A percentile compares a stretch with the other conserved stretches of the same genome.
These are phyloP conservation scores for Citrullus colocynthis DNA, from an alignment of 306 rosid species.

Conservation along the genomic window DNA sequence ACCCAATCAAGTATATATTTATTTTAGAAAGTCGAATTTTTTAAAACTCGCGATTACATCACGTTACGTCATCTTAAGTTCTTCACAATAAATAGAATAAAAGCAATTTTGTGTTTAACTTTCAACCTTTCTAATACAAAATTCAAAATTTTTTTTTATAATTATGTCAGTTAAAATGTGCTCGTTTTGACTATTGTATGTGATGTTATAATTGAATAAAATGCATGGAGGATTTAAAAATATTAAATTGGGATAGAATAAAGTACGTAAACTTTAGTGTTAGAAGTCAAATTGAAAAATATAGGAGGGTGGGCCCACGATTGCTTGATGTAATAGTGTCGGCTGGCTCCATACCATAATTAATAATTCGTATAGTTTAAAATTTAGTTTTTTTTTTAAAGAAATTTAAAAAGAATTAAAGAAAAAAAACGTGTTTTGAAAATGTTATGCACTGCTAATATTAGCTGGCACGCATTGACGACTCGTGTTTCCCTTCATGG, in stretches of 20 bases:
- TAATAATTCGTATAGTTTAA: neutral
- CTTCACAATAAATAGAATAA: neutral
- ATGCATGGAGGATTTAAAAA: too few species aligned
- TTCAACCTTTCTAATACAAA: too few species aligned
- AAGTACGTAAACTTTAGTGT: neutral
- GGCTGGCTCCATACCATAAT: conserved; percentile 2
- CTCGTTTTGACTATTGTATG: too few species aligned
- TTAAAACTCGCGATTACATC: neutral
- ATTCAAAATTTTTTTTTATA: too few species aligned
- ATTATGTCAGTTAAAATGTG: too few species aligned
- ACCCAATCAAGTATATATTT: neutral
- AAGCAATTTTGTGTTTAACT: neutral
- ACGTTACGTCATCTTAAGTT: neutral
- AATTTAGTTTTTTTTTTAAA: neutral
- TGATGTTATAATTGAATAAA: too few species aligned
- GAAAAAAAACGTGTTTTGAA: neutral
- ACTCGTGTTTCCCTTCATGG: neutral
- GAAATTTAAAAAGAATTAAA: neutral
- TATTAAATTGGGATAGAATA: neutral
- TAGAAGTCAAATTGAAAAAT: neutral
- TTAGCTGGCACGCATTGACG: conserved; percentile 8
- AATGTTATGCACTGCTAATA: neutral
- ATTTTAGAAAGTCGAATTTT: neutral
- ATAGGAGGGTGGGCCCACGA: neutral
- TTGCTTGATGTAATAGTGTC: neutral